Evolutionary conservation across 306 rosid species (phyloP).

Genomic region (Vigna hirtella): DNA sequence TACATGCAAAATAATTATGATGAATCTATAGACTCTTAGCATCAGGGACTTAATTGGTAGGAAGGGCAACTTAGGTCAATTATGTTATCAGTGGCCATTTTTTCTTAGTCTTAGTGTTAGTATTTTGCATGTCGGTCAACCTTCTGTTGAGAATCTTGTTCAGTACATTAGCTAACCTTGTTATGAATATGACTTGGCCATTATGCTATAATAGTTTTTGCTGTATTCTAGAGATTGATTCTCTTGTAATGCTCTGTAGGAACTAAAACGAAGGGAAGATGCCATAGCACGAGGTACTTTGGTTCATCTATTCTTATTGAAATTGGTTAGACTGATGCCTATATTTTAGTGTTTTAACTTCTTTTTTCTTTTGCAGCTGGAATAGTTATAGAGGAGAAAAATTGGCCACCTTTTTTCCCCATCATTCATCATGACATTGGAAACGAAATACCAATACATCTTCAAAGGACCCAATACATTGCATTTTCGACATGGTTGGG

Average conservation of each 20-base stretch:
- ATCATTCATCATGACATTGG: conserved; percentile 93
- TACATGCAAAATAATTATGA: conserved; percentile 12
- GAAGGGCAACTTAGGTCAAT: conserved; percentile 19
- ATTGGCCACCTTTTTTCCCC: conserved; percentile 94
- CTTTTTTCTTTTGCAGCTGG: conserved; percentile 69
- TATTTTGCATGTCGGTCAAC: conserved; percentile 8
- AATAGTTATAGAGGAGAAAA: conserved; percentile 80
- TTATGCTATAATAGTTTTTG: conserved; percentile 31
- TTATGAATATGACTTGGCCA: conserved; percentile 34
- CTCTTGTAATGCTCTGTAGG: conserved; percentile 61
- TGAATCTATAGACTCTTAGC: conserved; percentile 14
- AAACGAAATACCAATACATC: conserved; percentile 91
- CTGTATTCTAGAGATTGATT: conserved; percentile 35
- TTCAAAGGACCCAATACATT: conserved; percentile 83
- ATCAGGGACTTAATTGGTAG: conserved; percentile 29
- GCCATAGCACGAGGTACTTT: conserved; percentile 76
- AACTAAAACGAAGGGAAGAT: conserved; percentile 82
- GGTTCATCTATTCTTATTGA: conserved; percentile 41
- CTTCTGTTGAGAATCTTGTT: conserved; percentile 15
- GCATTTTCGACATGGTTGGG: conserved; percentile 93
- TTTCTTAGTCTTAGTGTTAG: conserved; percentile 9
- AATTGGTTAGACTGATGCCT: conserved; percentile 8
- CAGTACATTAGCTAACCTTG: conserved; percentile 8
- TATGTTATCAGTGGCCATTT: conserved; percentile 1
- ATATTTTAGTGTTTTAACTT: conserved; percentile 21